Evolutionary conservation across 129 eudicot genomes (phyloP), one percentile per base, ranked within the genome.

Genomic region (Dittrichia graveolens): DNA sequence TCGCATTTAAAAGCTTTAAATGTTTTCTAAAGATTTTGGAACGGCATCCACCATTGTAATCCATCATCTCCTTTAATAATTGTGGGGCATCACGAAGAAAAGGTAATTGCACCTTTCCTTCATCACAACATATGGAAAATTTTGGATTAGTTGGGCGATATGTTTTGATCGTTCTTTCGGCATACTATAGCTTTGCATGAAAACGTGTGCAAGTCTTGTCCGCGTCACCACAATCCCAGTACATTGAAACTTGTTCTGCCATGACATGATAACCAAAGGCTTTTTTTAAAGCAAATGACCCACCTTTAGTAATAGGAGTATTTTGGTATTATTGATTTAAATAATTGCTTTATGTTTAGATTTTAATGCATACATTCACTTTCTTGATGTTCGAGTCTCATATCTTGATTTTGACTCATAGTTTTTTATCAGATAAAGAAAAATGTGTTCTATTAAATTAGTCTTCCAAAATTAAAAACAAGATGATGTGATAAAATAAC

Each of bases 151-250:
- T 50, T 6, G 56, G 16, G n/a, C 5, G 13, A 50, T 7, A 4
- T 50, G 56, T 12, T 50, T 50, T 50, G n/a, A 0, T 3, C 7
- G 13, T 50, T 50, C 60, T 31, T 8, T 54, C 60, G 11, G 16
- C 60, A 54, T 54, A 54, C 60, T 34, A 54, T 18, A 54, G 11
- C 60, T 14, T 54, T 54, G 60, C 60, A n/a, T 54, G 34, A 16
- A 11, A 54, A 16, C 15, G 60, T 15, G 2, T 15, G 6, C 60
- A 54, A n/a, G 3, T 18, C 11, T 14, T 10, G 3, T 14, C 35
- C 18, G 12, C 60, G 7, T 54, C 16, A 18, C 35, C 60, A 54
- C 35, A 54, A 6, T 18, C 60, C 60, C 11, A 54, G 18, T 54
- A 54, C 10, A 10, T 14, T 3, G 2, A 54, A 10, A 54, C 3